A percentile compares a stretch with the other conserved stretches of the same genome.
phyloP scores from a whole-genome alignment of 202 grass and related monocot species.

The Alloteropsis angusta region DNA sequence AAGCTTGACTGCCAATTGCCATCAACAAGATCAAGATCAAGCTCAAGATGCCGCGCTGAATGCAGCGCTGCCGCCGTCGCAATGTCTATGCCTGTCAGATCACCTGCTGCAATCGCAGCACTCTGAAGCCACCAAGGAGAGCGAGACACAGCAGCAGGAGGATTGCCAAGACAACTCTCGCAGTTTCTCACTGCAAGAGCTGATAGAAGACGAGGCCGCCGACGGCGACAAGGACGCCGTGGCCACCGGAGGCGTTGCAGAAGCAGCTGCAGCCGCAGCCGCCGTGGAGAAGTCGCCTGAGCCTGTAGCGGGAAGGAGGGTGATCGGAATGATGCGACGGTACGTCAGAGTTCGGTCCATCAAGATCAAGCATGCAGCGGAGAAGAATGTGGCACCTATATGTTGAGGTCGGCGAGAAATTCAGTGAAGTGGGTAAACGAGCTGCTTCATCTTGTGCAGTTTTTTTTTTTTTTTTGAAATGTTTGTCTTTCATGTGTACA shows the following conservation, averaged over 20 bases:
- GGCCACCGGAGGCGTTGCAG: neutral
- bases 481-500: neutral
- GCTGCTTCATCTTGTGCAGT: neutral
- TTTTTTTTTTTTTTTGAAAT: neutral
- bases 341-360: slow-evolving; percentile 12
- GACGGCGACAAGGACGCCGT: neutral
- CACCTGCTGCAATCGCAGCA: neutral
- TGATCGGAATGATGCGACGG: slow-evolving; percentile 18
- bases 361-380: slow-evolving; percentile 1
- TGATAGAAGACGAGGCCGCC: slow-evolving; percentile 20
- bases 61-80: neutral
- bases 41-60: neutral
- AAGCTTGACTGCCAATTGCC: neutral
- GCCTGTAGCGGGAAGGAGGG: neutral
- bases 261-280: neutral
- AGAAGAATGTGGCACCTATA: neutral
- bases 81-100: neutral
- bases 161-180: neutral
- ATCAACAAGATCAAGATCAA: neutral
- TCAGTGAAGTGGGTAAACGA: neutral
- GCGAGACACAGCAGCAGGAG: neutral
- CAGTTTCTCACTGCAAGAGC: slow-evolving; percentile 28
- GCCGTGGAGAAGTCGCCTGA: neutral
- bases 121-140: neutral
- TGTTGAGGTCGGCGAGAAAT: neutral